These are phyloP conservation scores for Paramecium primaurelia DNA, from an alignment of 73 alveolate species.

Conservation along the genomic window DNA sequence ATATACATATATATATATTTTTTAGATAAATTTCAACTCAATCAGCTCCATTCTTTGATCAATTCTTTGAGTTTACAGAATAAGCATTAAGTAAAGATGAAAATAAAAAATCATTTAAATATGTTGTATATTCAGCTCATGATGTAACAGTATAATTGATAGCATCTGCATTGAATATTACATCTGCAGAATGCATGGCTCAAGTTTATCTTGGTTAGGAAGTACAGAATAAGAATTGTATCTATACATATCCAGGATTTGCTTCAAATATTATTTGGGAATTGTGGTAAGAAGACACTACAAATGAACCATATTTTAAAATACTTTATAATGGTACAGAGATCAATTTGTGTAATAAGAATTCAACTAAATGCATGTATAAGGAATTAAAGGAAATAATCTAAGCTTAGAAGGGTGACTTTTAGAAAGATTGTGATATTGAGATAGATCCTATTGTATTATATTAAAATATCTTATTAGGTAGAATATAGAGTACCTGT, in stretches of 20 bases:
- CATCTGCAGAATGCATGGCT: conserved; percentile 56
- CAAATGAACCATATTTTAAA: background rate
- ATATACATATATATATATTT: background rate
- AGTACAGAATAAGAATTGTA: conserved; percentile 25
- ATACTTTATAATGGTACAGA: conserved; percentile 47
- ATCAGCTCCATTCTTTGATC: conserved; percentile 47
- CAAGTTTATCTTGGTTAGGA: background rate
- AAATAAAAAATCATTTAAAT: background rate
- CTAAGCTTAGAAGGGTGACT: background rate
- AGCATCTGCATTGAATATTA: conserved; percentile 35
- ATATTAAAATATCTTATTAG: background rate
- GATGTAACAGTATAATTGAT: conserved; percentile 51
- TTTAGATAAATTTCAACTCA: background rate
- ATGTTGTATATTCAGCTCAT: conserved; percentile 55
- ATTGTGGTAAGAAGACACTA: conserved; percentile 40
- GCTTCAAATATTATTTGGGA: conserved; percentile 56
- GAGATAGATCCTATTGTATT: background rate
- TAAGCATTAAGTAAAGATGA: background rate
- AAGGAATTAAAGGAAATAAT: conserved; percentile 22
- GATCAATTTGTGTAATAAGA: conserved; percentile 14
- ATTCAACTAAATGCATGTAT: background rate
- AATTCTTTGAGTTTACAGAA: background rate
- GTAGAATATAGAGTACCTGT: background rate
- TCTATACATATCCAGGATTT: conserved; percentile 42
- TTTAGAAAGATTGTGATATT: conserved; percentile 4